Conservation (phyloP, 805 yeast genomes). For the Kockiozyma suomiensis region DNA sequence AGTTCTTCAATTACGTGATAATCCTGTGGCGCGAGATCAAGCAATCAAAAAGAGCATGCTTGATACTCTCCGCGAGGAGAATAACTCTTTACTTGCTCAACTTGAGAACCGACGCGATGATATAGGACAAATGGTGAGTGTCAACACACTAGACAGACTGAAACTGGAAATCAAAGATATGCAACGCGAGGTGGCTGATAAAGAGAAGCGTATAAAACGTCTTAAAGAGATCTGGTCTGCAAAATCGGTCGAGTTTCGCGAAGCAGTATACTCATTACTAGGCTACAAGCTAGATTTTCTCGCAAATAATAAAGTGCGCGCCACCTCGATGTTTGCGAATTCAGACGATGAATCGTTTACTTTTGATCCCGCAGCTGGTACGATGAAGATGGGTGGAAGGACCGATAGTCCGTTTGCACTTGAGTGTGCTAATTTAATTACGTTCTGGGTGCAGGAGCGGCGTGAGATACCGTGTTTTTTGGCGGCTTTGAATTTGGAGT, state of each 20-base stretch:
- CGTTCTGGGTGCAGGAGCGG: conserved; percentile 68
- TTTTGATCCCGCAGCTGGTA: conserved; percentile 58
- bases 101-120: conserved; percentile 28
- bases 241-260: conserved; percentile 71
- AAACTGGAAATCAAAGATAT: conserved; percentile 55
- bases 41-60: conserved; percentile 57
- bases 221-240: conserved; percentile 46
- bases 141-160: conserved; percentile 63
- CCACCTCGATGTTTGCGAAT: conserved; percentile 51
- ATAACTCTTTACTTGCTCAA: conserved; percentile 52
- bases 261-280: conserved; percentile 64
- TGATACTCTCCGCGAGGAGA: conserved; percentile 59
- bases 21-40: conserved; percentile 67
- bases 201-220: conserved; percentile 56
- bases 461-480: conserved; percentile 76
- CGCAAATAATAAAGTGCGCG: conserved; percentile 57
- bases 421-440: conserved; percentile 55
- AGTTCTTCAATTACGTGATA: conserved; percentile 63
- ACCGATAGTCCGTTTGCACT: conserved; percentile 41
- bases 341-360: conserved; percentile 52
- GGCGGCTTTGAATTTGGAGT: conserved; percentile 69
- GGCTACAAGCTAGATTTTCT: conserved; percentile 76
- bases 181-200: conserved; percentile 52
- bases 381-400: conserved; percentile 53
- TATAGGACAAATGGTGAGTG: conserved; percentile 52